Evolutionary conservation across 163 green algal genomes (phyloP), one percentile per base, ranked within the genome.

Genomic region (Chlamydomonas reinhardtii): DNA sequence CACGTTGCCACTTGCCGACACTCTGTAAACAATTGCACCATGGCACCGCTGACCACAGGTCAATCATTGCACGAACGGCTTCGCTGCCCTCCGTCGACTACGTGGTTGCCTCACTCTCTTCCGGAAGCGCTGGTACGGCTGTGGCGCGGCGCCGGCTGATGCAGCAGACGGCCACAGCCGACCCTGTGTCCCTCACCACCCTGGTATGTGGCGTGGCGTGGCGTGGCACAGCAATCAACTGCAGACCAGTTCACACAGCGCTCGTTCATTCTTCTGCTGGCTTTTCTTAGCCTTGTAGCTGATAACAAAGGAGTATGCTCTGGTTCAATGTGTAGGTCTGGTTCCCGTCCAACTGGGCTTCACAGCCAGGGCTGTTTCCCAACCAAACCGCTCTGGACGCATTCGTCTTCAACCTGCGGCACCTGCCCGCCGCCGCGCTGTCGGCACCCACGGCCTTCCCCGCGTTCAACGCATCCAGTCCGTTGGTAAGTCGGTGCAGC

Each of bases 341-440:
- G 75, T 82, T 82, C 75, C 75, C 75, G 6, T 29, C 20, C 59
- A 82, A 73, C 75, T 82, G 75, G 75, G 59, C 43, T 15, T 64
- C 34, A 35, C 27, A 73, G 25, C 25, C 32, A 4, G 75, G 75
- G 8, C 31, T 27, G 22, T 82, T 82, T 32, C 32, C 59, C 35
- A 73, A 48, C 34, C 75, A 82, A 37, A 82, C 75, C 12, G 31
- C 59, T 15, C 56, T 82, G 59, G 75, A 82, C 61, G 22, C 35
- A 2, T 73, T 82, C 35, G 56, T 82, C 1, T 73, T 82, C 75
- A 73, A 39, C 75, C 75, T 82, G 34, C 19, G 48, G 15, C 12
- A 73, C 22, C 9, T 61, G 59, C 75, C 75, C 61, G 12, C 19
- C 31, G 27, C n/a, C 14, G 54, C 56, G 54, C 74, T 80, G 52